Conservation (phyloP, 2,329 filamentous ascomycete species). For the Macrophomina phaseolina region DNA sequence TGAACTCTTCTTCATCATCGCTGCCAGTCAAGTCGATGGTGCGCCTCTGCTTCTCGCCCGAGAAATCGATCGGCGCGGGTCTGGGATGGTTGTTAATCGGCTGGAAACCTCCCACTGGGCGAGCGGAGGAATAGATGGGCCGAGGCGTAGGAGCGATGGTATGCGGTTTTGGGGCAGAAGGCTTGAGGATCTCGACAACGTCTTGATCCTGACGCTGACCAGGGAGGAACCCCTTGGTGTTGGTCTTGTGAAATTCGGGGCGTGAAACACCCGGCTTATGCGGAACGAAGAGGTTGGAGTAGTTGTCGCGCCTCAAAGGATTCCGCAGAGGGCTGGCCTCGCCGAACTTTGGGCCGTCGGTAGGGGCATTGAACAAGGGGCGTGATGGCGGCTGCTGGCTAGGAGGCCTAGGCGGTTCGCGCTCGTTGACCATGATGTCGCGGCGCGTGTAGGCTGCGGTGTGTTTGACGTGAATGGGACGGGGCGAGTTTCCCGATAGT, state of each 20-base stretch:
- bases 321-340: slow-evolving; percentile 63
- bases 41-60: slow-evolving; percentile 40
- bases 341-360: slow-evolving; percentile 55
- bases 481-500: not conserved
- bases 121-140: slow-evolving; percentile 60
- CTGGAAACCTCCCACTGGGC: slow-evolving; percentile 48
- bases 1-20: slow-evolving; percentile 52
- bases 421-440: slow-evolving; percentile 58
- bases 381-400: slow-evolving; percentile 23
- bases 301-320: slow-evolving; percentile 47
- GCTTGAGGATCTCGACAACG: slow-evolving; percentile 54
- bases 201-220: slow-evolving; percentile 36
- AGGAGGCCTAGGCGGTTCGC: slow-evolving; percentile 48
- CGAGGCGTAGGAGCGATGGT: slow-evolving; percentile 56
- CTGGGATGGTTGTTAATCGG: slow-evolving; percentile 38
- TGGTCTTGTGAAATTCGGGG: slow-evolving; percentile 54
- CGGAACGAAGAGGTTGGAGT: slow-evolving; percentile 53
- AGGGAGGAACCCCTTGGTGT: slow-evolving; percentile 18
- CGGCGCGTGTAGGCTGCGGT: not conserved
- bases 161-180: slow-evolving; percentile 51
- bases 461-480: not conserved
- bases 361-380: slow-evolving; percentile 4
- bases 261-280: slow-evolving; percentile 56
- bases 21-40: slow-evolving; percentile 56
- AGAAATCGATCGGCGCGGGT: slow-evolving; percentile 7